phyloP scores from a whole-genome alignment of 441 rosid species.

The Euphorbia corollata region DNA sequence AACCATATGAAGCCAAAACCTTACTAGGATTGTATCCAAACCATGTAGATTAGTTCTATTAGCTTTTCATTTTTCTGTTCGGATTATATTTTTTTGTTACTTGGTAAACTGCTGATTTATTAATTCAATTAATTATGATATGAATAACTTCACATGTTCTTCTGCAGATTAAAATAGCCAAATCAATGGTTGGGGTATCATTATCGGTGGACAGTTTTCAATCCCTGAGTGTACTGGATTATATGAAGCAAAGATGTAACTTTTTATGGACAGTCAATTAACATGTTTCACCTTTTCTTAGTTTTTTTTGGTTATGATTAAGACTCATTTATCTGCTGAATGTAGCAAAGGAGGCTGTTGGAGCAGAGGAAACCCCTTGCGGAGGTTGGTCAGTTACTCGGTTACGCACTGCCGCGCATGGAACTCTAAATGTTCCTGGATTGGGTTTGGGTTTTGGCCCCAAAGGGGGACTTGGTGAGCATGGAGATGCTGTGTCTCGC shows the following conservation, averaged over 20 bases:
- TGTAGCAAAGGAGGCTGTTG: conserved; percentile 89
- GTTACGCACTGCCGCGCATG: conserved; percentile 95
- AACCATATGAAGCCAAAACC: not conserved
- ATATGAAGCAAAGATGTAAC: conserved; percentile 75
- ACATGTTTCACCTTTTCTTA: conserved; percentile 3
- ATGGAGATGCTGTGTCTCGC: conserved; percentile 85
- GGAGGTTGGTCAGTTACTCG: conserved; percentile 94
- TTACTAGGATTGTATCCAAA: not conserved
- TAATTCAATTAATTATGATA: not conserved
- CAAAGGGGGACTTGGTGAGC: conserved; percentile 95
- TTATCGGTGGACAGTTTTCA: conserved; percentile 72
- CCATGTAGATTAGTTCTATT: not conserved
- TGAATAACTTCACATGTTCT: conserved; percentile 16
- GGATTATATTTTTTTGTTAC: not conserved
- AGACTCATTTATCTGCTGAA: conserved; percentile 10
- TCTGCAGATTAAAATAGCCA: conserved; percentile 87
- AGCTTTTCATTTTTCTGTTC: not conserved
- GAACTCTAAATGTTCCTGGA: conserved; percentile 79
- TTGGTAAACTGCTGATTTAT: not conserved
- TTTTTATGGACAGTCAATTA: conserved; percentile 11
- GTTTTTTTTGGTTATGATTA: conserved; percentile 6
- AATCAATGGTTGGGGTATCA: conserved; percentile 73
- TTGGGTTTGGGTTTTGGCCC: conserved; percentile 81
- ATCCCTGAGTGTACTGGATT: conserved; percentile 56
- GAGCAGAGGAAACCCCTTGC: conserved; percentile 86